A percentile compares a stretch with the other conserved stretches of the same genome.
Evolutionary conservation across 1,284 basidiomycete species (phyloP).

Genomic region (Puccinia polysora): DNA sequence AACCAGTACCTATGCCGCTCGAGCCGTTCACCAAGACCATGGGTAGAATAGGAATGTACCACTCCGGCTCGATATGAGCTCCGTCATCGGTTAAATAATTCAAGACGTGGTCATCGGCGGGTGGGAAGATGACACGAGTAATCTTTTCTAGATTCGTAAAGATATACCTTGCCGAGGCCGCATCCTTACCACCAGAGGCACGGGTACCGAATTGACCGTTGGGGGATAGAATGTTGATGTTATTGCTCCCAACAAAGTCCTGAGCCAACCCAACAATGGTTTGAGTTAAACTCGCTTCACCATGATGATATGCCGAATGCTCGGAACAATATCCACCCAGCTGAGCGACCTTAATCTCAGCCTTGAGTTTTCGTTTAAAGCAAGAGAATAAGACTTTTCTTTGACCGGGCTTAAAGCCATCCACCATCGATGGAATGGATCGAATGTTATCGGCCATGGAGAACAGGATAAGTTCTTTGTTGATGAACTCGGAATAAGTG

Average conservation of each 20-base stretch:
- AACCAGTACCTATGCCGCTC: constrained; percentile 97
- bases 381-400: constrained; percentile 92
- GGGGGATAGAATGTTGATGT: constrained; percentile 81
- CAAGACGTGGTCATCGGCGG: constrained; percentile 78
- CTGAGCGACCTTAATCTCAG: constrained; percentile 94
- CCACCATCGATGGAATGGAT: constrained; percentile 85
- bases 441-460: constrained; percentile 99
- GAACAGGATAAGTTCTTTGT: constrained; percentile 96
- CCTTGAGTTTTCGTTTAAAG: constrained; percentile 89
- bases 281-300: constrained; percentile 75
- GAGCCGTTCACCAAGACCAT: constrained; percentile 88
- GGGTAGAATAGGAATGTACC: constrained; percentile 85
- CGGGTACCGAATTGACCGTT: constrained; percentile 97
- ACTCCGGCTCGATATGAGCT: constrained; percentile 83
- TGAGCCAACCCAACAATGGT: constrained; percentile 95
- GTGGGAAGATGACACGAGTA: constrained; percentile 74
- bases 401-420: constrained; percentile 98
- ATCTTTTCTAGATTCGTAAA: constrained; percentile 77
- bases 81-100: constrained; percentile 85
- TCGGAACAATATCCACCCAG: constrained; percentile 91
- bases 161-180: constrained; percentile 95
- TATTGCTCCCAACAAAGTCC: constrained; percentile 92
- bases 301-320: constrained; percentile 94
- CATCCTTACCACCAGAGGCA: constrained; percentile 80
- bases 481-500: constrained; percentile 90